Percentiles rank a stretch among this genome's conserved stretches.
These are phyloP conservation scores for Fusarium anthophilum DNA, from an alignment of 2,329 filamentous ascomycete genomes.

Conservation along the genomic window DNA sequence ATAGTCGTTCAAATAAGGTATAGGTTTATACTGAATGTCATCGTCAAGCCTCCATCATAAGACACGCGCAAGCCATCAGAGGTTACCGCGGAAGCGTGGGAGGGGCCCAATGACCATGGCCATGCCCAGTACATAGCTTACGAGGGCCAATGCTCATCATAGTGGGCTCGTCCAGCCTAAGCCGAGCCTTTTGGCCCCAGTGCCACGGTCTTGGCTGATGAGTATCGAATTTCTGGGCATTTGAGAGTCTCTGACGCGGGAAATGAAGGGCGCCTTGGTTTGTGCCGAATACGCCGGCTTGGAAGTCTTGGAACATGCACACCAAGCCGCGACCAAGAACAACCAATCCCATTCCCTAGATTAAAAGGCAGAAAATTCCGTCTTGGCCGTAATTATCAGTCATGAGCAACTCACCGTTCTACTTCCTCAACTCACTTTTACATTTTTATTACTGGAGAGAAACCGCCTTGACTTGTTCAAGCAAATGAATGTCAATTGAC, in stretches of 20 bases:
- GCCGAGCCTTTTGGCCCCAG: conserved; percentile 35
- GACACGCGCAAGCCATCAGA: conserved; percentile 12
- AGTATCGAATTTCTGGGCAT: conserved; percentile 36
- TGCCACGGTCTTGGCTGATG: conserved; percentile 42
- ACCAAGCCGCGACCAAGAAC: conserved; percentile 19
- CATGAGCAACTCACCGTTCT: not conserved
- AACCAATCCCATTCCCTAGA: not conserved
- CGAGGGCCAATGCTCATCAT: conserved; percentile 32
- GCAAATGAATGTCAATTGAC: not conserved
- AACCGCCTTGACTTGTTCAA: not conserved
- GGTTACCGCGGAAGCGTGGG: conserved; percentile 10
- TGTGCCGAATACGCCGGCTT: conserved; percentile 43
- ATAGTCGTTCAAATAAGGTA: conserved; percentile 11
- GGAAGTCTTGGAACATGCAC: conserved; percentile 36
- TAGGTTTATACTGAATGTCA: conserved; percentile 2
- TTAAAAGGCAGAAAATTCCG: conserved; percentile 17
- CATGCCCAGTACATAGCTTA: conserved; percentile 10
- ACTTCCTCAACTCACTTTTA: not conserved
- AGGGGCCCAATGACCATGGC: conserved; percentile 10
- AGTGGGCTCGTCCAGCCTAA: conserved; percentile 17
- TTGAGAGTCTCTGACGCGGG: conserved; percentile 28
- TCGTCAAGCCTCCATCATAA: conserved; percentile 8
- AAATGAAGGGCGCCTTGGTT: conserved; percentile 40
- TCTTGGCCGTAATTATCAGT: conserved; percentile 19
- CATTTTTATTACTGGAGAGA: not conserved